phyloP scores from a whole-genome alignment of 2,329 filamentous ascomycete species.

The Ambrosiella xylebori region DNA sequence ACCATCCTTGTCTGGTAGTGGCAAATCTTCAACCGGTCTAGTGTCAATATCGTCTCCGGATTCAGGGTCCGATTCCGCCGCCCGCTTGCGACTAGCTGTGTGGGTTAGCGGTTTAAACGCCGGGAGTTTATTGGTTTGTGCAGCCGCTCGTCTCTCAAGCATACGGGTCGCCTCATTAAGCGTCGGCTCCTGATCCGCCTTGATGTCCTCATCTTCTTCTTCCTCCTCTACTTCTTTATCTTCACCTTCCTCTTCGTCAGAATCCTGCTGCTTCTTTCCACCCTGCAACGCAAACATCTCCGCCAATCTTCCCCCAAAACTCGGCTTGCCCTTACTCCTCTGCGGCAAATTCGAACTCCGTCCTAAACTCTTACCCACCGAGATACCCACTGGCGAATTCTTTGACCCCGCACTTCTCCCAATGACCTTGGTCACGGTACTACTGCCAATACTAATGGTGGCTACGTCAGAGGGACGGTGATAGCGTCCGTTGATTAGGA shows the following conservation, averaged over 20 bases:
- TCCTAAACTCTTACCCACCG: neutral
- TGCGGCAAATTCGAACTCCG: neutral
- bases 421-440: conserved; percentile 47
- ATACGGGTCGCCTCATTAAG: neutral
- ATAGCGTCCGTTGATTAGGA: neutral
- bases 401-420: conserved; percentile 31
- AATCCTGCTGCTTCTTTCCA: conserved; percentile 11
- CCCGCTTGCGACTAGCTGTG: conserved; percentile 5
- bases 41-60: neutral
- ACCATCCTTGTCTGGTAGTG: conserved; percentile 1
- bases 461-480: conserved; percentile 49
- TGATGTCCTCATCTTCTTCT: conserved; percentile 15
- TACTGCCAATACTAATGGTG: conserved; percentile 57
- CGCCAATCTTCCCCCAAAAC: conserved; percentile 27
- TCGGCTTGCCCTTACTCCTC: conserved; percentile 17
- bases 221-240: conserved; percentile 18
- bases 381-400: neutral
- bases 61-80: neutral
- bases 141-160: neutral
- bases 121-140: neutral
- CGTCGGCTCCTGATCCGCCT: conserved; percentile 28
- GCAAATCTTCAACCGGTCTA: neutral
- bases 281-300: conserved; percentile 26
- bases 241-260: conserved; percentile 16
- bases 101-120: neutral